These are phyloP conservation scores for Talaromyces sp. DNA, from an alignment of 2,329 filamentous ascomycete species.

Conservation along the genomic window DNA sequence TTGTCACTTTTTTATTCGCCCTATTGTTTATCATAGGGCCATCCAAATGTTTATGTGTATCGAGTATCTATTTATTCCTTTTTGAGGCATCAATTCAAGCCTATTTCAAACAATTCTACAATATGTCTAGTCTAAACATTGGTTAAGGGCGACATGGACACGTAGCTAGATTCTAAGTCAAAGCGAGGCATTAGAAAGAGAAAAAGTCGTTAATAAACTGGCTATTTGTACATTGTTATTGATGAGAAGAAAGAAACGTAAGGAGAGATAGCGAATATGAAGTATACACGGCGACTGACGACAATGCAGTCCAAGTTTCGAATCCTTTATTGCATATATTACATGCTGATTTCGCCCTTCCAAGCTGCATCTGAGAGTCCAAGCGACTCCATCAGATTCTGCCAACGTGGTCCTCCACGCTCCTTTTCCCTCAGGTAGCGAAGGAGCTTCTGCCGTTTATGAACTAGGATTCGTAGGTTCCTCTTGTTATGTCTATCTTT, in stretches of 20 bases:
- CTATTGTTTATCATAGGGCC: background rate
- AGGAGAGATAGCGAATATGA: background rate
- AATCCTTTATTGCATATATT: slow-evolving; percentile 22
- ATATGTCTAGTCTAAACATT: background rate
- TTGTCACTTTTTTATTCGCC: background rate
- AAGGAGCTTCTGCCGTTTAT: slow-evolving; percentile 83
- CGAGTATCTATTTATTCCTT: background rate
- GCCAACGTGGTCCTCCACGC: slow-evolving; percentile 84
- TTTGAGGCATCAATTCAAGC: background rate
- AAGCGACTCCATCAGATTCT: slow-evolving; percentile 75
- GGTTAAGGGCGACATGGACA: background rate
- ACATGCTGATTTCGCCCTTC: slow-evolving; percentile 81
- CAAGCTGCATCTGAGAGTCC: slow-evolving; percentile 85
- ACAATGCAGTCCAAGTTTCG: background rate
- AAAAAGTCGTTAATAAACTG: background rate
- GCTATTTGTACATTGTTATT: slow-evolving; percentile 7
- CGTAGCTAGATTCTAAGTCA: background rate
- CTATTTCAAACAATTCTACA: background rate
- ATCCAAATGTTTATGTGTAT: background rate
- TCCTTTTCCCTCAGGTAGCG: slow-evolving; percentile 85
- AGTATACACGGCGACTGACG: background rate
- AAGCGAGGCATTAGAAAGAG: background rate
- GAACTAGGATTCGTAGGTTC: slow-evolving; percentile 78
- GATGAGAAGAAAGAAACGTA: slow-evolving; percentile 1
- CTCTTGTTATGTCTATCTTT: slow-evolving; percentile 94